Conservation (phyloP, 768 basidiomycete genomes). For the Collybia sordida region DNA sequence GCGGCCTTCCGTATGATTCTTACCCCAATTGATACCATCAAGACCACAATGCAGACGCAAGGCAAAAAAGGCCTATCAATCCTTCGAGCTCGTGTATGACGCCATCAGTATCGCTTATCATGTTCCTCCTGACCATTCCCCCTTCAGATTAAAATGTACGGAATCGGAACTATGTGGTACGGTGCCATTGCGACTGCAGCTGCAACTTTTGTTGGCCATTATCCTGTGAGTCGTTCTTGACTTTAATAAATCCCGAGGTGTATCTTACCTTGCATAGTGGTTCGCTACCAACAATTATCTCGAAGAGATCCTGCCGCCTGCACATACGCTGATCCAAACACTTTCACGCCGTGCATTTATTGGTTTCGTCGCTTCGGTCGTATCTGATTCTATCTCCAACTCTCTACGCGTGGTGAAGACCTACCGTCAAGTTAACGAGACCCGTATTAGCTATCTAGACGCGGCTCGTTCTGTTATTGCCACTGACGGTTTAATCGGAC, state of each 20-base stretch:
- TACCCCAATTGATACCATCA: constrained; percentile 91
- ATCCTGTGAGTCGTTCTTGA: constrained; percentile 52
- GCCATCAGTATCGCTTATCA: neutral
- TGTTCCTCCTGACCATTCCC: neutral
- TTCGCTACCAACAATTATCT: constrained; percentile 87
- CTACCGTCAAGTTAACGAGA: constrained; percentile 88
- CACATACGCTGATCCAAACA: constrained; percentile 51
- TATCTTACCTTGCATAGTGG: constrained; percentile 49
- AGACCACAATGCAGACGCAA: constrained; percentile 94
- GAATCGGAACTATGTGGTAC: constrained; percentile 81
- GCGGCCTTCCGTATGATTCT: constrained; percentile 89
- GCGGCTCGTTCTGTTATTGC: constrained; percentile 78
- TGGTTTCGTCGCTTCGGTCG: constrained; percentile 83
- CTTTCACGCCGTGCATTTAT: constrained; percentile 85
- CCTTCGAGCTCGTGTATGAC: constrained; percentile 60
- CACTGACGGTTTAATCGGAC: constrained; percentile 71
- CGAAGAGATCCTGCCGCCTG: constrained; percentile 55
- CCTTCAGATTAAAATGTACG: constrained; percentile 66
- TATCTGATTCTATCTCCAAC: constrained; percentile 86
- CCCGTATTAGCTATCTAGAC: constrained; percentile 73
- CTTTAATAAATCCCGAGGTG: neutral
- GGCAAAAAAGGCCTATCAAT: constrained; percentile 70
- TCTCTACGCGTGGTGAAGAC: constrained; percentile 93
- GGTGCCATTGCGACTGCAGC: constrained; percentile 91
- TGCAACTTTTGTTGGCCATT: constrained; percentile 92